Evolutionary conservation across 2,329 filamentous ascomycete species (phyloP).

Genomic region (Neoascochyta sp.): DNA sequence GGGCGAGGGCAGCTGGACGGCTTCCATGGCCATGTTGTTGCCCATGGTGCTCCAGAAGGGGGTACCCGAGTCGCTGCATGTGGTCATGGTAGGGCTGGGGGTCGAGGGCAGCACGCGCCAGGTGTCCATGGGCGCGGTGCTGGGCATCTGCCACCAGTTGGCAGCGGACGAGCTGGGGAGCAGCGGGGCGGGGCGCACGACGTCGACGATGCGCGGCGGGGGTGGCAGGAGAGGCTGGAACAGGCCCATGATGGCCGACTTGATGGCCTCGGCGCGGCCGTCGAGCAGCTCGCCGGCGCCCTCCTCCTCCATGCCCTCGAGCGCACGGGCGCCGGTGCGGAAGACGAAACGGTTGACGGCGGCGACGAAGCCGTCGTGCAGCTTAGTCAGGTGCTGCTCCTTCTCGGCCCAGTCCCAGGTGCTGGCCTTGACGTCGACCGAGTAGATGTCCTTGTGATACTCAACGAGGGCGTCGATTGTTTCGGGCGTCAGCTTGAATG

Average conservation of each 20-base stretch:
- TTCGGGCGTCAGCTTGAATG: constrained; percentile 93
- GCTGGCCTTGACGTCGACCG: constrained; percentile 79
- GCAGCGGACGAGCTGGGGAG: constrained; percentile 76
- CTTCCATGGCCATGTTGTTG: constrained; percentile 55
- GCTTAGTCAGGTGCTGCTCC: constrained; percentile 91
- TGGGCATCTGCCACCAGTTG: constrained; percentile 64
- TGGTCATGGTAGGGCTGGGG: constrained; percentile 65
- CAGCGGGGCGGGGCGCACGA: constrained; percentile 79
- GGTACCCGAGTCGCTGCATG: constrained; percentile 67
- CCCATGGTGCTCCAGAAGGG: constrained; percentile 74
- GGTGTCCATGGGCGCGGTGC: constrained; percentile 71
- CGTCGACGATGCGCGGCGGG: constrained; percentile 82
- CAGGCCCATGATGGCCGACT: constrained; percentile 75
- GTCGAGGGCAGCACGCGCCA: constrained; percentile 92
- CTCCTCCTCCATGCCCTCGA: constrained; percentile 95
- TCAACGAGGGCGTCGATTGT: constrained; percentile 91
- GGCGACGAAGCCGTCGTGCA: constrained; percentile 95
- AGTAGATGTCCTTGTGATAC: constrained; percentile 95
- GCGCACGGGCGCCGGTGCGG: constrained; percentile 78
- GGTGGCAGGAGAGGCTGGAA: constrained; percentile 83
- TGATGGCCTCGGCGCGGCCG: constrained; percentile 90
- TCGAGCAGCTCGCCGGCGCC: constrained; percentile 89
- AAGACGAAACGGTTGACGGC: constrained; percentile 97
- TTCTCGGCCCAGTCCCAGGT: constrained; percentile 97
- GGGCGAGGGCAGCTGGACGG: constrained; percentile 70